Percentiles rank a stretch among this genome's conserved stretches.
These are phyloP conservation scores for Paraphaeosphaeria sporulosa DNA, from an alignment of 2,329 filamentous ascomycete genomes.

Conservation along the genomic window DNA sequence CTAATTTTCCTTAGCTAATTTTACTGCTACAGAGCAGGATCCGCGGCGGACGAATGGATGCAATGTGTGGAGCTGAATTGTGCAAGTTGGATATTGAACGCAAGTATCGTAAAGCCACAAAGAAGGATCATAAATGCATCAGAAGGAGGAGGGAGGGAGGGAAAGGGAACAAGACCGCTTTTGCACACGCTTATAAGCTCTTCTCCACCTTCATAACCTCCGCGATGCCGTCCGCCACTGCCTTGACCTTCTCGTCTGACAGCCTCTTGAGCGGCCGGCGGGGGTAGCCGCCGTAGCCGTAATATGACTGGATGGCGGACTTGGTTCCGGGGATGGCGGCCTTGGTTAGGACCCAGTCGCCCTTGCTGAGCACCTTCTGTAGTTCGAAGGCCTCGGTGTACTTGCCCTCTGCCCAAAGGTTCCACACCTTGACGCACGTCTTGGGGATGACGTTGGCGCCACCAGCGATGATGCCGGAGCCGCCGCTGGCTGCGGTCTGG, in stretches of 20 bases:
- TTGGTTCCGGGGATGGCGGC: conserved; percentile 87
- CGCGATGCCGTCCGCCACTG: conserved; percentile 50
- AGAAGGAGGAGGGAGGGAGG: conserved; percentile 1
- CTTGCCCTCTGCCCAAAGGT: conserved; percentile 76
- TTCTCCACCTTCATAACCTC: conserved; percentile 73
- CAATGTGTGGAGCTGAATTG: not conserved
- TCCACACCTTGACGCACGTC: conserved; percentile 79
- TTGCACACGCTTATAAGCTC: conserved; percentile 38
- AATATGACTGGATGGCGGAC: conserved; percentile 79
- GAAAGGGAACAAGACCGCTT: not conserved
- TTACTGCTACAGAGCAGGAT: not conserved
- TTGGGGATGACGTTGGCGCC: conserved; percentile 87
- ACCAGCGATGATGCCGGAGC: conserved; percentile 84
- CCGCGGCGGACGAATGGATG: not conserved
- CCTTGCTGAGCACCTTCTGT: conserved; percentile 79
- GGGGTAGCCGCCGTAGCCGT: conserved; percentile 81
- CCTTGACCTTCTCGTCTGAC: conserved; percentile 61
- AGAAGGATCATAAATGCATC: not conserved
- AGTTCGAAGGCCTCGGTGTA: conserved; percentile 76
- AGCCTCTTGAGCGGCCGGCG: conserved; percentile 75
- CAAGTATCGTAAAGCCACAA: not conserved
- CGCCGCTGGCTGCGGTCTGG: conserved; percentile 80
- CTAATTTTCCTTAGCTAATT: too few species aligned
- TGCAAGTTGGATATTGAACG: not conserved
- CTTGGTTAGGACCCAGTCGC: conserved; percentile 85